These are phyloP conservation scores for Mikania micrantha DNA, from an alignment of 129 eudicot species.

Conservation along the genomic window DNA sequence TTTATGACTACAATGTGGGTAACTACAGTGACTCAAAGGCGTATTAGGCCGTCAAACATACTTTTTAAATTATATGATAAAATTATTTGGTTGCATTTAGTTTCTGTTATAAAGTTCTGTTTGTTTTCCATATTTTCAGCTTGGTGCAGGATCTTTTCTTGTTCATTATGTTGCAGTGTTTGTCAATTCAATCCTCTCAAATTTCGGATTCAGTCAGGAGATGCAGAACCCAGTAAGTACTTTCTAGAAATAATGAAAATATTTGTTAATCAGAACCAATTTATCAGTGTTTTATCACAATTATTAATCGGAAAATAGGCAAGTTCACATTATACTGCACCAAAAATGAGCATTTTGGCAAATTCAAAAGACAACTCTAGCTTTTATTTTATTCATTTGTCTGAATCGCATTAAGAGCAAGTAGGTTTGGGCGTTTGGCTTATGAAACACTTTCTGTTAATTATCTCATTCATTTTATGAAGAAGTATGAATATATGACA, in stretches of 20 bases:
- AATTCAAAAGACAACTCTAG: no score
- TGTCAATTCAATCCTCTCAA: slow-evolving; percentile 71
- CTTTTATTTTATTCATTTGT: no score
- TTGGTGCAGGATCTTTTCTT: slow-evolving; percentile 87
- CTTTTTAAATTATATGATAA: neutral
- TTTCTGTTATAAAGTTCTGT: neutral
- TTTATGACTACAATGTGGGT: neutral
- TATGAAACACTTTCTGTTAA: no score
- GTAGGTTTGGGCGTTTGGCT: no score
- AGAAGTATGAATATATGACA: no score
- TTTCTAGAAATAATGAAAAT: neutral
- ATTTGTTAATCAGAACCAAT: neutral
- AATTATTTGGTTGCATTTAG: neutral
- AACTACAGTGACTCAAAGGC: neutral
- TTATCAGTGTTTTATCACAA: neutral
- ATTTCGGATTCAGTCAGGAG: slow-evolving; percentile 84
- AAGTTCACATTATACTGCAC: neutral
- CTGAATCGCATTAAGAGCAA: no score
- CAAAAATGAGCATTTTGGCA: no score
- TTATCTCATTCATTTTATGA: no score
- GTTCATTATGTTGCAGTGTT: slow-evolving; percentile 59
- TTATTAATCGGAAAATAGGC: neutral
- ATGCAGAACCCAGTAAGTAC: slow-evolving; percentile 84
- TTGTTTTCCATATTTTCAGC: slow-evolving; percentile 31
- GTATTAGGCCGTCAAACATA: neutral